Base-by-base conservation (phyloP, 768 basidiomycete species). In the Epithele typhae region DNA sequence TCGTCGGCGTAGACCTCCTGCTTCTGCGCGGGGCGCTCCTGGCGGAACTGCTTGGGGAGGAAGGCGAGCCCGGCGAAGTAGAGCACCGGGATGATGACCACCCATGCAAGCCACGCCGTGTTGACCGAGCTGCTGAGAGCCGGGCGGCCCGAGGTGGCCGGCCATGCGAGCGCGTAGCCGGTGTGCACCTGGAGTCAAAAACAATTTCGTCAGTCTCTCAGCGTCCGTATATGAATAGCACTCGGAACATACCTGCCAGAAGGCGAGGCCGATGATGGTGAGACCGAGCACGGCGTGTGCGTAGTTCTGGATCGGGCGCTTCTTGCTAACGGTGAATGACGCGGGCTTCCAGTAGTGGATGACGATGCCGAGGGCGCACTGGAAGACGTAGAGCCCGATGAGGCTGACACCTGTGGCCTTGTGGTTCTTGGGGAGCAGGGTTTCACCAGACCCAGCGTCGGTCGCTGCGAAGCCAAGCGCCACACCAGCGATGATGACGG, bases 321-420 rank as follows among this genome's bases (percentile, higher is more conserved):
- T 61, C 55, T 42, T 51, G 18, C 46, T 42, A 30, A 44, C 67
- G 68, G 51, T 54, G 56, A 63, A 71, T 63, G 59, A 61, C 18
- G 66, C 38, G 1, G 66, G 62, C 58, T 83, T 83, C 63, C 76
- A 49, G 41, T 60, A 76, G 61, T 85, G 81, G 37, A 79, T 74
- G 59, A 77, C 40, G 1, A 61, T 46, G 18, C 82, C 82, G 22
- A 80, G 51, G 3, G 66, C 3, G 27, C 77, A 39, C 59, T 84
- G 82, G 5, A 65, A 47, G 45, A 76, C 43, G 59, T 83, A 83
- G 8, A 85, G 62, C 37, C 76, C 65, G 35, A 82, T 65, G 37
- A 84, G 67, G 7, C 71, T 68, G 34, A 78, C 58, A 12, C 81
- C 81, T 32, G 72, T 66, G 59, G 69, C 71, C 70, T 81, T 64